These are phyloP conservation scores for Tillandsia leiboldiana DNA, from an alignment of 176 grass and related monocot species.

Conservation along the genomic window DNA sequence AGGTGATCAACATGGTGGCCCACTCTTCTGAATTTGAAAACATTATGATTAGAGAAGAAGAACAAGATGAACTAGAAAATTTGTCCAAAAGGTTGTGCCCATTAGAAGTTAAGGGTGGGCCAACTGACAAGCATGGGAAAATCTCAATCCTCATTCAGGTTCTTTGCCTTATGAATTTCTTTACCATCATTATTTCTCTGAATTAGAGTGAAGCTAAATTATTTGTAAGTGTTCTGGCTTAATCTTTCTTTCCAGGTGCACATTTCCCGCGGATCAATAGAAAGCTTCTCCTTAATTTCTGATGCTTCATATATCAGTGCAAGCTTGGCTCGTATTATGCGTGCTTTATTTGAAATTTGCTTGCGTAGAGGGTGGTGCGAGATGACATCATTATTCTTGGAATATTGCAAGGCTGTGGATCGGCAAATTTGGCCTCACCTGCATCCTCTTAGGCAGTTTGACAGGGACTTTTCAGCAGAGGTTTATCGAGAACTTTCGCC, in stretches of 20 bases:
- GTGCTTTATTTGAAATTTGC: constrained; percentile 95
- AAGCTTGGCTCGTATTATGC: constrained; percentile 92
- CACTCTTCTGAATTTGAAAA: constrained; percentile 99
- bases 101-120: constrained; percentile 83
- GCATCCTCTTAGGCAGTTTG: constrained; percentile 91
- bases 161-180: constrained; percentile 1
- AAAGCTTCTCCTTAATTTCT: constrained; percentile 90
- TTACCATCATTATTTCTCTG: constrained; percentile 1
- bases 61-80: constrained; percentile 87
- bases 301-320: constrained; percentile 96
- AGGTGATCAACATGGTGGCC: constrained; percentile 96
- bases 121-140: constrained; percentile 87
- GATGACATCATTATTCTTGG: constrained; percentile 71
- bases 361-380: constrained; percentile 84
- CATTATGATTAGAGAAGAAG: constrained; percentile 92
- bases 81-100: constrained; percentile 63
- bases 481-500: constrained; percentile 27
- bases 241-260: constrained; percentile 40
- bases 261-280: constrained; percentile 81
- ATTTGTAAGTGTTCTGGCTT: constrained; percentile 11
- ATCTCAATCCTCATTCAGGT: constrained; percentile 99
- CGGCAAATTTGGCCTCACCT: constrained; percentile 84
- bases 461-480: constrained; percentile 63
- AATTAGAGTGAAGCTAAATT: background rate
- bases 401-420: constrained; percentile 91